phyloP scores from a whole-genome alignment of 2,329 filamentous ascomycete genomes.

The Anthostomella pinea region DNA sequence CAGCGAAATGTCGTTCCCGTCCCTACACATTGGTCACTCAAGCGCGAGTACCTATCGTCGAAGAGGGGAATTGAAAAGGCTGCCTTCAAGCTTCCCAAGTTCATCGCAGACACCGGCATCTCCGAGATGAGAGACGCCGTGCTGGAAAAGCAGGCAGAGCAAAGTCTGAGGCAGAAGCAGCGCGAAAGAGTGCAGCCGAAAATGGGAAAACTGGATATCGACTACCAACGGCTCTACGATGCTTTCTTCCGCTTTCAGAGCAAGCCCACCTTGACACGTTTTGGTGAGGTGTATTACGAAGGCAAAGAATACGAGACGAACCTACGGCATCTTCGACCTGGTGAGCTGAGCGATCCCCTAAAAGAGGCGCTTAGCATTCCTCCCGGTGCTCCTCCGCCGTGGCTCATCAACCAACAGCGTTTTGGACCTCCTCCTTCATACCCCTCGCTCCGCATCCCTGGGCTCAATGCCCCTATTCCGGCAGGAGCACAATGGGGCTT shows the following conservation, averaged over 20 bases:
- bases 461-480: constrained; percentile 89
- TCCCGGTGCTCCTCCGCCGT: constrained; percentile 87
- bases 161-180: constrained; percentile 91
- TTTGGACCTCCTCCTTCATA: constrained; percentile 93
- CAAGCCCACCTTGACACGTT: constrained; percentile 89
- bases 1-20: constrained; percentile 95
- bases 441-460: constrained; percentile 90
- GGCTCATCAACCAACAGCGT: constrained; percentile 95
- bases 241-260: constrained; percentile 98
- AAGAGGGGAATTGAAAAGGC: constrained; percentile 97
- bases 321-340: constrained; percentile 82
- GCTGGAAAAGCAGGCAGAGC: constrained; percentile 90
- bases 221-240: constrained; percentile 97
- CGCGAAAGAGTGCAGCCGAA: constrained; percentile 91
- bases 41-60: constrained; percentile 94
- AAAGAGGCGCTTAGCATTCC: constrained; percentile 94
- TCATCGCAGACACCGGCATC: constrained; percentile 96
- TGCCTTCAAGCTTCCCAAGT: constrained; percentile 87
- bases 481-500: constrained; percentile 91
- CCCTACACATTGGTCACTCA: constrained; percentile 89
- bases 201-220: constrained; percentile 95
- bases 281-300: constrained; percentile 99
- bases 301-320: constrained; percentile 98
- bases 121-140: constrained; percentile 97
- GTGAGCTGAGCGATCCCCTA: constrained; percentile 83